Conservation (phyloP, 2,329 filamentous ascomycete species). For the Drechmeria coniospora region DNA sequence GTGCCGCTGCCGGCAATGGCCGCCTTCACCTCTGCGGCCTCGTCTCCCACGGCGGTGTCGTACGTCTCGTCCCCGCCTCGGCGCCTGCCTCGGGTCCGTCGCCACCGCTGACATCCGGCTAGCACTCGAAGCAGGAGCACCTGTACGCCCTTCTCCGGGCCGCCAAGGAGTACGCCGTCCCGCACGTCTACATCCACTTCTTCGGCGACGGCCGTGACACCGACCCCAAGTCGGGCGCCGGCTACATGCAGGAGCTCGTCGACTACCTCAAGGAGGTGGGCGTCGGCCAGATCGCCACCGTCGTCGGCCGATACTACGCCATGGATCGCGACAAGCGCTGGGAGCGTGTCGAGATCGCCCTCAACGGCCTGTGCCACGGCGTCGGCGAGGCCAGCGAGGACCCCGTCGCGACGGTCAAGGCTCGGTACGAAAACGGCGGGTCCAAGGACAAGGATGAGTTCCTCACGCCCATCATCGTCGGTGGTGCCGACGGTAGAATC, state of each 20-base stretch:
- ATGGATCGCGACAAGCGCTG: conserved; percentile 99
- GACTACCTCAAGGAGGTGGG: conserved; percentile 72
- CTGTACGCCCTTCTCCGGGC: conserved; percentile 75
- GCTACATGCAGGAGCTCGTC: conserved; percentile 76
- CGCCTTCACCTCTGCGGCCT: conserved; percentile 85
- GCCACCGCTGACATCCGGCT: conserved; percentile 3
- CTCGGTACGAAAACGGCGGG: conserved; percentile 63
- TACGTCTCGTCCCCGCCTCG: conserved; percentile 21
- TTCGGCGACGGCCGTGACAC: conserved; percentile 97
- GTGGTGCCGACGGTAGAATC: conserved; percentile 71
- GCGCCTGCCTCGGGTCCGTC: neutral
- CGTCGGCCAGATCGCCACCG: conserved; percentile 72
- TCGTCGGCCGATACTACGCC: conserved; percentile 92
- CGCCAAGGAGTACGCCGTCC: conserved; percentile 75
- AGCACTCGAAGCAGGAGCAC: conserved; percentile 91
- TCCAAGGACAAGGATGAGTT: conserved; percentile 80
- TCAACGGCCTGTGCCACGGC: conserved; percentile 73
- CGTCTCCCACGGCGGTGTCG: conserved; percentile 86
- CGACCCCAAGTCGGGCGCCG: conserved; percentile 83
- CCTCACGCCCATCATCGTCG: conserved; percentile 91
- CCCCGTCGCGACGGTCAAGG: conserved; percentile 72
- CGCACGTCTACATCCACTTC: conserved; percentile 96
- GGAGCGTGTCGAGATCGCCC: conserved; percentile 80
- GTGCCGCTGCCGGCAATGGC: conserved; percentile 76
- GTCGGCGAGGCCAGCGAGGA: conserved; percentile 79